A percentile compares a stretch with the other conserved stretches of the same genome.
Evolutionary conservation across 345 rosid genomes (phyloP).

Genomic region (Viola odorata): DNA sequence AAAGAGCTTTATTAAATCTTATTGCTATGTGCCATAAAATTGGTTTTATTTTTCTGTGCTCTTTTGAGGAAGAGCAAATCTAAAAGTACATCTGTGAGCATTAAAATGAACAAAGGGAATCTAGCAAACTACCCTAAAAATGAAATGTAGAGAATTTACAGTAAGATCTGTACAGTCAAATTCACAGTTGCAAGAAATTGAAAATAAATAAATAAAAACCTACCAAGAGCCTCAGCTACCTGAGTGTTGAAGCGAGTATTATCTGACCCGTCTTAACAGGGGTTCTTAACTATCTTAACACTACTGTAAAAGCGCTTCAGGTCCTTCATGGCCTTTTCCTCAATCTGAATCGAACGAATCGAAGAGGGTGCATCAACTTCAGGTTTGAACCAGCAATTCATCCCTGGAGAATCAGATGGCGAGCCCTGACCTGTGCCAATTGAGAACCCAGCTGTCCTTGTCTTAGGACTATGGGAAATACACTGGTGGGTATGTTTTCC

Average conservation of each 20-base stretch:
- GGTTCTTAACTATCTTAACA: slow-evolving; percentile 74
- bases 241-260: background rate
- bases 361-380: slow-evolving; percentile 67
- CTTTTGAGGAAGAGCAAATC: background rate
- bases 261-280: slow-evolving; percentile 3
- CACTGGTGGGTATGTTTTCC: slow-evolving; percentile 48
- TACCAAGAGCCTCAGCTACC: background rate
- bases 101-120: background rate
- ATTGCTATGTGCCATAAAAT: background rate
- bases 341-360: slow-evolving; percentile 82
- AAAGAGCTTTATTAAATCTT: background rate
- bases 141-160: slow-evolving; percentile 19
- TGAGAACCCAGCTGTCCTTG: slow-evolving; percentile 66
- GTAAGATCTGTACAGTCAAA: slow-evolving; percentile 32
- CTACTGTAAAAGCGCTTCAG: slow-evolving; percentile 80
- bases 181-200: slow-evolving; percentile 20
- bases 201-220: background rate
- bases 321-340: slow-evolving; percentile 94
- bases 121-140: slow-evolving; percentile 8
- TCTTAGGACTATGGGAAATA: slow-evolving; percentile 68
- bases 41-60: background rate
- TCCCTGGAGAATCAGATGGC: slow-evolving; percentile 74
- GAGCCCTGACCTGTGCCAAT: slow-evolving; percentile 60
- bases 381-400: slow-evolving; percentile 92
- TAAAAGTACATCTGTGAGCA: background rate